Percentiles rank a stretch among this genome's conserved stretches.
These are phyloP conservation scores for Euphorbia peplus DNA, from an alignment of 345 rosid species.

Conservation along the genomic window DNA sequence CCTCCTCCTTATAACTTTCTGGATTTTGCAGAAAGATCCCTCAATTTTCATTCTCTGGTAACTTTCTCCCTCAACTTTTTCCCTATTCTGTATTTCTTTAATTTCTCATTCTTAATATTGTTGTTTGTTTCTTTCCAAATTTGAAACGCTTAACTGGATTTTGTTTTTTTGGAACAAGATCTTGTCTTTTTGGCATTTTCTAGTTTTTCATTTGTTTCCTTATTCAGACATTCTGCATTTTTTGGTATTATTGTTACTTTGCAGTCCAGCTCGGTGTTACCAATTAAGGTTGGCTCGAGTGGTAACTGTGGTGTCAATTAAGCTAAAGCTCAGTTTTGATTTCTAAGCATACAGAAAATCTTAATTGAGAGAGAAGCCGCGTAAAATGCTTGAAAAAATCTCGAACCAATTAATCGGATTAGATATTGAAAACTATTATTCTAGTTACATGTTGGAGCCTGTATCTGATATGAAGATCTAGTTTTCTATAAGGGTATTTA, in stretches of 20 bases:
- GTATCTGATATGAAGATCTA: background rate
- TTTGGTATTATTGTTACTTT: too few species aligned
- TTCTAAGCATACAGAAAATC: too few species aligned
- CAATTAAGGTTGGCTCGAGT: too few species aligned
- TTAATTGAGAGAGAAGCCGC: too few species aligned
- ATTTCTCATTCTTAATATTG: background rate
- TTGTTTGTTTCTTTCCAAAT: conserved; percentile 7
- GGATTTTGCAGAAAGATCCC: conserved; percentile 4
- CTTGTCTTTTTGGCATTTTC: conserved; percentile 18
- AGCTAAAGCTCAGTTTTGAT: too few species aligned
- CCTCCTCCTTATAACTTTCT: conserved; percentile 17
- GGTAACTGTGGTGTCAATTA: too few species aligned
- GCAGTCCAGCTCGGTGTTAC: too few species aligned
- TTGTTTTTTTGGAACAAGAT: conserved; percentile 13
- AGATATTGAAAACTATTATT: too few species aligned
- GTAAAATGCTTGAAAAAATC: too few species aligned
- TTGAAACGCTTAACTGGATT: background rate
- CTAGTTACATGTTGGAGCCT: background rate
- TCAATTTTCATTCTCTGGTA: conserved; percentile 1
- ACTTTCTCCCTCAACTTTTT: background rate
- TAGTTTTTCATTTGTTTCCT: background rate
- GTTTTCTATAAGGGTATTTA: too few species aligned
- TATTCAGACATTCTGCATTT: conserved; percentile 14
- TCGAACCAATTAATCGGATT: too few species aligned
- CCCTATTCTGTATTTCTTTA: background rate